Base-by-base conservation (phyloP, 805 yeast genomes). In the Saccharomycopsis sp. region DNA sequence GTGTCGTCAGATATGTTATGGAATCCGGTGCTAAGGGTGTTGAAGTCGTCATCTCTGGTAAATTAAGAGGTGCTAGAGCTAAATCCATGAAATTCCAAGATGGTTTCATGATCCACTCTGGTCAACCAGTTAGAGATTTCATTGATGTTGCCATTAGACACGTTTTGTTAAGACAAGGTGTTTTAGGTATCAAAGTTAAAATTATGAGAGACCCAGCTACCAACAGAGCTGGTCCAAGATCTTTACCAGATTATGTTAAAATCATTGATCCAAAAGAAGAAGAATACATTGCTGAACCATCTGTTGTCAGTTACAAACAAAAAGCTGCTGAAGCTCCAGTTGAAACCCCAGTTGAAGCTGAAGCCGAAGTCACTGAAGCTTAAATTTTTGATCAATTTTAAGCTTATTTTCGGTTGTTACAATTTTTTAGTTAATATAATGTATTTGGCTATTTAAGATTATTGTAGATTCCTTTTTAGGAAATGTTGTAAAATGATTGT, bases 11-110 rank as follows among this genome's bases (percentile, higher is more conserved):
- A 79, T 85, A 78, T 81, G 96, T 94, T 64, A 92, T 92, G 96
- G 96, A 88, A 72, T 86, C 96, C 54, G 98, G 98, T 73, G 98
- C 98, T 67, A 92, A 92, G 85, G 98, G 98, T 88, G 96, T 94
- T 65, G 98, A 92, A 79, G 98, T 92, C 69, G 97, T 92, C 61
- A 84, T 92, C 65, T 87, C 96, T 59, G 98, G 98, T 81, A 92
- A 92, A 76, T 82, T 94, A 69, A 86, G 96, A 77, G 98, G 96
- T 72, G 98, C 97, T 63, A 87, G 98, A 79, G 98, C 98, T 63
- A 92, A 92, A 84, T 80, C 96, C 63, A 94, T 92, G 95, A 92
- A 92, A 76, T 92, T 89, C 81, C 82, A 92, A 67, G 97, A 89
- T 69, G 98, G 98, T 79, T 92, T 92, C 95, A 85, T 92, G 92